Base-by-base conservation (phyloP, 352 stramenopile genomes). In the Phytopythium boreale region DNA sequence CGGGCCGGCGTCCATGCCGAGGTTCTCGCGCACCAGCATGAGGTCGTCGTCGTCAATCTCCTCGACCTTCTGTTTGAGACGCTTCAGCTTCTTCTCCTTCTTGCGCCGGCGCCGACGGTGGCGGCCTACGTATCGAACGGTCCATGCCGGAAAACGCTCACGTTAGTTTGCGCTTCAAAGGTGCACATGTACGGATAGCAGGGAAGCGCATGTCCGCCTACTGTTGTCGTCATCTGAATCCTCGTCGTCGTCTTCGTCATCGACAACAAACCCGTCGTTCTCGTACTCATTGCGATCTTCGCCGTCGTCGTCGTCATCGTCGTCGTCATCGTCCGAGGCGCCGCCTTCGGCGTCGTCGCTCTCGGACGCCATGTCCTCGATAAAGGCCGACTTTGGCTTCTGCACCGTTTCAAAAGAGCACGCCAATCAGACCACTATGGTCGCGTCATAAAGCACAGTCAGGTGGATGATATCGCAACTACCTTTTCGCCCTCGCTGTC, bases 281-380 rank as follows among this genome's bases (percentile, higher is more conserved):
- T 95, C 87, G 68, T 96, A 96, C 70, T 94, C 86, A 61, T 96
- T 93, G 66, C 87, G 88, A 63, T 92, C 88, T 65, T 92, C 88
- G 19, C 77, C 83, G 4, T 95, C 87, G 19, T 96, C 87, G n/a
- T 95, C 88, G 1, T 88, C 82, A 6, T 93, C 83, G 15, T 91
- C 82, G 24, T 91, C 80, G 5, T 84, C 82, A 22, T 92, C 79
- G 51, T 93, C 86, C 24, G 75, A 87, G 22, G 63, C 70, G 34
- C 71, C 79, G 27, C 66, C 68, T 62, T 73, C 79, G 31, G 71
- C 88, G 58, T 94, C 88, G 41, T 94, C 88, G 44, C 88, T 96
- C 59, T 96, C 88, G 0, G 88, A 96, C 36, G 88, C 88, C 67
- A 91, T 85, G 52, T 96, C 88, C n/a, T 96, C 87, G 56, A 96